phyloP scores from a whole-genome alignment of 495 filamentous ascomycete genomes.

The Hapsidospora chrysogenum region DNA sequence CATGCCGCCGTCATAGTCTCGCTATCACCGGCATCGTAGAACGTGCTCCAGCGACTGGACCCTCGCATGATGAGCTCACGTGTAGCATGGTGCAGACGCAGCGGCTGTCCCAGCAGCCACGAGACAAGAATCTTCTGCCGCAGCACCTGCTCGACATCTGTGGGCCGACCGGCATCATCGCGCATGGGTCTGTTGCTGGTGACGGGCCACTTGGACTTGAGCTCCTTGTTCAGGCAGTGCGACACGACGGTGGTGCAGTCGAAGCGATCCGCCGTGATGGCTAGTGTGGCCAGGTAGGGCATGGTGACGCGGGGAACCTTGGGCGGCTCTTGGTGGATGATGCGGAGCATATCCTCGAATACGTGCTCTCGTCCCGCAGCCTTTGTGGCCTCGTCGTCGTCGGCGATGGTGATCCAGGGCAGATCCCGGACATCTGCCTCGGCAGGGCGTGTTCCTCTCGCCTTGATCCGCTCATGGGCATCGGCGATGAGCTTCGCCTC shows the following conservation, averaged over 20 bases:
- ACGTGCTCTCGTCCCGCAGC: constrained; percentile 29
- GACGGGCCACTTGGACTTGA: constrained; percentile 29
- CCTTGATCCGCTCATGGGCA: constrained; percentile 21
- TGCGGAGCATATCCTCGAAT: constrained; percentile 37
- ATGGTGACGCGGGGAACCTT: constrained; percentile 20
- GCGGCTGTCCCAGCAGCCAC: constrained; percentile 36
- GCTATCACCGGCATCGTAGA: constrained; percentile 19
- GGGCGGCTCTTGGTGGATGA: constrained; percentile 33
- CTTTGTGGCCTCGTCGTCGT: constrained; percentile 41
- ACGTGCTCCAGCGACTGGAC: constrained; percentile 41
- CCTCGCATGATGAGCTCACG: constrained; percentile 48
- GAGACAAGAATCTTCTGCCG: constrained; percentile 49
- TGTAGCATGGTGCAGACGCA: constrained; percentile 34
- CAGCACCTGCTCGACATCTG: constrained; percentile 34
- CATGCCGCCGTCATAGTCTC: constrained; percentile 34
- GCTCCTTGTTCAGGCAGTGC: constrained; percentile 19
- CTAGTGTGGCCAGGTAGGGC: constrained; percentile 40
- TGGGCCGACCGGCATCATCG: constrained; percentile 18
- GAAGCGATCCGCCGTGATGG: constrained; percentile 51
- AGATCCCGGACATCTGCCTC: constrained; percentile 29
- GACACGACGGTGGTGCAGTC: constrained; percentile 31
- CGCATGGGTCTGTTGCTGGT: constrained; percentile 18
- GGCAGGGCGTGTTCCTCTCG: constrained; percentile 22
- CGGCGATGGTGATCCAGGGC: constrained; percentile 35
- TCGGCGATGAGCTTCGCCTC: constrained; percentile 30